Conservation (phyloP, 2,329 filamentous ascomycete species). For the Colletotrichum tanaceti region DNA sequence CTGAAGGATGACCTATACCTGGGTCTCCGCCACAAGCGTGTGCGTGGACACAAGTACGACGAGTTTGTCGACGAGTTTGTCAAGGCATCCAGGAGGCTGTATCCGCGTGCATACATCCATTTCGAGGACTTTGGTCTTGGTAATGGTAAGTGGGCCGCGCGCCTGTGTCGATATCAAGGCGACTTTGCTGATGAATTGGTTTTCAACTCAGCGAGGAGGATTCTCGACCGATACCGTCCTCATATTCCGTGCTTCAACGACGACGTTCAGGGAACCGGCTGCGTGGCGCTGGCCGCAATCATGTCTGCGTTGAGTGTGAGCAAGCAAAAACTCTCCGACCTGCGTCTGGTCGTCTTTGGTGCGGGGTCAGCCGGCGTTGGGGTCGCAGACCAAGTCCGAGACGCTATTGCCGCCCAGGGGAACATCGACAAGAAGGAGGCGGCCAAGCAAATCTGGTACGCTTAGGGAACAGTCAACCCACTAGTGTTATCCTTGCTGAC, state of each 20-base stretch:
- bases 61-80: constrained; percentile 82
- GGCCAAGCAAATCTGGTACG: constrained; percentile 80
- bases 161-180: constrained; percentile 15
- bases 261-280: constrained; percentile 89
- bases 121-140: constrained; percentile 88
- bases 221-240: constrained; percentile 80
- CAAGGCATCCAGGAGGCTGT: constrained; percentile 72
- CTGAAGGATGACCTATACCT: constrained; percentile 84
- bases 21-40: constrained; percentile 74
- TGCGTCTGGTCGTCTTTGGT: constrained; percentile 81
- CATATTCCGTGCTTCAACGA: constrained; percentile 89
- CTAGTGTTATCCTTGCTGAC: fast-evolving
- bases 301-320: constrained; percentile 79
- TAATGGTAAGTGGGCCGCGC: constrained; percentile 64
- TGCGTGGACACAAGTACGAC: constrained; percentile 79
- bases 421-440: constrained; percentile 79
- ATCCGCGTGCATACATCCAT: constrained; percentile 85
- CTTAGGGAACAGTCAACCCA: background rate
- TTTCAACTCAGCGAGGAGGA: constrained; percentile 68
- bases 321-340: constrained; percentile 72
- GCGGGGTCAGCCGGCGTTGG: constrained; percentile 85
- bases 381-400: constrained; percentile 85
- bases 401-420: constrained; percentile 79
- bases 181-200: background rate
- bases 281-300: constrained; percentile 85